Evolutionary conservation across 2,329 filamentous ascomycete genomes (phyloP), one percentile per base, ranked within the genome.

Genomic region (Xylaria multiplex): DNA sequence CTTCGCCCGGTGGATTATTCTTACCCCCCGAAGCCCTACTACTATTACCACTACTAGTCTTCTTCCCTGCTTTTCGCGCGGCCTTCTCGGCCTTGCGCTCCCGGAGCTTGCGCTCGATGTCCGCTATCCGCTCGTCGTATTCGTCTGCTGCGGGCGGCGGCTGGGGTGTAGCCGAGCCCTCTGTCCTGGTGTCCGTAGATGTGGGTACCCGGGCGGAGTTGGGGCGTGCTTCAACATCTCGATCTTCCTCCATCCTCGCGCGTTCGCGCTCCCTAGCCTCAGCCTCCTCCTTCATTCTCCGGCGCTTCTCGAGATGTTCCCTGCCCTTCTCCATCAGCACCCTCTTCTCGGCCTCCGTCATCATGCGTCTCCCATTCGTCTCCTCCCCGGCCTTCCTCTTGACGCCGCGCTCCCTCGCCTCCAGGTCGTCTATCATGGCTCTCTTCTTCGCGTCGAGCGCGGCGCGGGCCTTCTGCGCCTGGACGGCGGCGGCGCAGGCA

Each of bases 361-460:
- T 67, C 66, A 56, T 63, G 5, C 54, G 58, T 49, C 62, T 68
- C 40, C 43, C 48, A 3, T 43, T 30, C 22, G 6, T 9, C 19
- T 22, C 50, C 8, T 79, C 85, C 40, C 82, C 85, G 1, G 22
- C 49, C 67, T 87, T 81, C 49, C 87, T 81, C 75, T 88, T 89
- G 58, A 88, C 82, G 2, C 89, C 89, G 35, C 86, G 82, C 78
- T 97, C 95, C 22, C 91, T 83, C 30, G 88, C 86, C 80, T 97
- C 93, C 57, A 98, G 81, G 75, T 97, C 93, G 75, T 97, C 93
- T 70, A 92, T 91, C 86, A 97, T 91, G 71, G 88, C 86, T 75
- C 91, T 84, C 72, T 91, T 84, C 78, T 90, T 86, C 54, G 88
- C 88, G 72, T 92, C 89, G 80, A 97, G 91, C 67, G 90, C 84